Evolutionary conservation across 306 rosid species (phyloP), one percentile per base, ranked within the genome.

Genomic region (Fagus crenata): DNA sequence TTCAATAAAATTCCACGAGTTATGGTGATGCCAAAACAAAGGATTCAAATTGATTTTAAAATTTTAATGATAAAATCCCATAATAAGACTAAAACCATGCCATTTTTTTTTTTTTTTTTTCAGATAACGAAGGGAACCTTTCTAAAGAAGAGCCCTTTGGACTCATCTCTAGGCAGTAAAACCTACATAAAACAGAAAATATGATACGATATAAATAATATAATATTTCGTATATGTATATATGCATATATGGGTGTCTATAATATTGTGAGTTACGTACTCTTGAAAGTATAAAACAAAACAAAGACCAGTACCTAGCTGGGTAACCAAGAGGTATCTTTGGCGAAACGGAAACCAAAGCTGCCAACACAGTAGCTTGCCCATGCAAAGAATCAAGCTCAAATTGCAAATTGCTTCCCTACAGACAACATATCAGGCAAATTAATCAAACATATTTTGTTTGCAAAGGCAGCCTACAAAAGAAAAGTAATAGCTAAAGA

Each of bases 241-340:
- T 46, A 46, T 46, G 8, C 14, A 46, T 46, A 14, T 39, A 5
- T 46, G 42, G 0, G 28, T 22, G 28, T 22, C 28, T 22, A 22
- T 22, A 22, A 22, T 22, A 22, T 22, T 22, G 28, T 22, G 28
- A 22, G 28, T 22, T 22, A 22, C 28, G 0, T 22, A 22, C 28
- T 37, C 70, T 9, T 36, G 39, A 35, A 17, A 37, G 39, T 60
- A 7, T 22, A 32, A n/a, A 49, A 67, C 69, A 73, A 64, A 67
- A 42, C 31, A 37, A 31, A 72, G 33, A 69, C 54, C 68, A 78
- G 81, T 78, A 95, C 98, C 96, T 88, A 61, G 98, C 83, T 11
- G 98, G 98, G 83, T 90, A 95, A 82, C 98, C 98, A 83, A 92
- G 96, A 73, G 92, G 98, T 72, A 95, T 78, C 80, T 88, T 95